Base-by-base conservation (phyloP, 2,329 filamentous ascomycete genomes). In the Cytospora leucostoma region DNA sequence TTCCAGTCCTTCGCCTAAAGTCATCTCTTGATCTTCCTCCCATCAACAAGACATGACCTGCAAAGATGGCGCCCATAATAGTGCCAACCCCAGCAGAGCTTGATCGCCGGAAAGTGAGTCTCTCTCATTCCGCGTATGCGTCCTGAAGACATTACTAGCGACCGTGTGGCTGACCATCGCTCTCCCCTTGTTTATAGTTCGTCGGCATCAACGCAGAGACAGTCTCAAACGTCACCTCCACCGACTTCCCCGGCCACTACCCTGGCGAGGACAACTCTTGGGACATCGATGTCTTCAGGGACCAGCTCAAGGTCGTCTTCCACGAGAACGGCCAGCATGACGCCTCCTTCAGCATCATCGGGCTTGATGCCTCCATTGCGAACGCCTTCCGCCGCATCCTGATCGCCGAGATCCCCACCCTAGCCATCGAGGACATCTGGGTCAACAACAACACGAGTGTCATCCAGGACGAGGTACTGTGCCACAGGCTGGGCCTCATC, bases 361-460 rank as follows among this genome's bases (percentile, higher is more conserved):
- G 94, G 70, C 80, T 97, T 71, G 95, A 99, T 75, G 93, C 95
- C 72, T 89, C 92, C 61, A 88, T 99, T 74, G 92, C 95, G 73
- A 99, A 99, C 76, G 95, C 96, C 73, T 97, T 98, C 82, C 93
- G 95, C 66, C 92, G 95, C 71, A 98, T 98, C 71, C 84, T 98
- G 71, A 90, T 99, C 76, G 86, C 94, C 69, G 96, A 99, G 80
- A 91, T 99, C 59, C 93, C 94, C 19, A 95, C 93, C 2, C 84
- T 99, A 53, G 95, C 96, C 69, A 93, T 99, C 72, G 95, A 99
- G 81, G 89, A 88, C 67, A 92, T 96, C 74, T 99, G 90, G 79
- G 88, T 98, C 68, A 86, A 92, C 74, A 96, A 97, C 82, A 99
- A 99, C 82, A 98, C 94, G 57, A 97, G 92, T 6, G 93, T 99